Evolutionary conservation across 768 basidiomycete genomes (phyloP).

Genomic region (Leccinum obscurum): DNA sequence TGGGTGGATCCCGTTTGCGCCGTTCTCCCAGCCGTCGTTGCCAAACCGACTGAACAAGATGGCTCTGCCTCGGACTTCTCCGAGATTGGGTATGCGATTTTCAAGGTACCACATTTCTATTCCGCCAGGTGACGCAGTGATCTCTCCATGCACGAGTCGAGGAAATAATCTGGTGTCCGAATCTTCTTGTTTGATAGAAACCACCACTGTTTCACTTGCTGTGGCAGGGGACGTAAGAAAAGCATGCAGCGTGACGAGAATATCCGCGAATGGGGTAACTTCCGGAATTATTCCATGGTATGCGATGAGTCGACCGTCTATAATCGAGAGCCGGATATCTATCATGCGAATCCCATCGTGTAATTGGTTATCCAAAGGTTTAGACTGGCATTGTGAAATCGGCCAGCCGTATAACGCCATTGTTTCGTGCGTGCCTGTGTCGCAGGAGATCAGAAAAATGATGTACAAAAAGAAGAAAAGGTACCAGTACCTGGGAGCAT

Average conservation of each 20-base stretch:
- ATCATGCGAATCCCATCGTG: conserved; percentile 76
- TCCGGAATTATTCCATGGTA: conserved; percentile 83
- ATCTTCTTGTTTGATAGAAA: conserved; percentile 91
- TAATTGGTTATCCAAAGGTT: conserved; percentile 66
- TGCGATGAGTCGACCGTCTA: conserved; percentile 62
- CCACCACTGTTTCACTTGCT: conserved; percentile 71
- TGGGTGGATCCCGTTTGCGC: conserved; percentile 86
- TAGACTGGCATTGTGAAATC: conserved; percentile 81
- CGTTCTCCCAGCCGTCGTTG: conserved; percentile 67
- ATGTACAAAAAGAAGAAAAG: conserved; percentile 33
- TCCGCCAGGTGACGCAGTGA: conserved; percentile 50
- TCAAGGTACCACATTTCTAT: conserved; percentile 78
- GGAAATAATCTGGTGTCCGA: conserved; percentile 58
- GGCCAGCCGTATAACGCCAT: conserved; percentile 88
- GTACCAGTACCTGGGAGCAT: conserved; percentile 65
- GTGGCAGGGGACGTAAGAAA: conserved; percentile 64
- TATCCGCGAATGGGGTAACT: conserved; percentile 61
- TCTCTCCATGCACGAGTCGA: conserved; percentile 60
- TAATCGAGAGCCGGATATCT: conserved; percentile 76
- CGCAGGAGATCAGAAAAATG: not conserved
- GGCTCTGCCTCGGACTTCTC: conserved; percentile 83
- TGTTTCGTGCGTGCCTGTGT: conserved; percentile 16
- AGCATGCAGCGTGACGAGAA: conserved; percentile 57
- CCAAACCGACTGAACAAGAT: conserved; percentile 83
- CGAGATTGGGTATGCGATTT: conserved; percentile 76